Percentiles rank a stretch among this genome's conserved stretches.
Conservation (phyloP, 108 stramenopile species). For the Skeletonema marinoi region DNA sequence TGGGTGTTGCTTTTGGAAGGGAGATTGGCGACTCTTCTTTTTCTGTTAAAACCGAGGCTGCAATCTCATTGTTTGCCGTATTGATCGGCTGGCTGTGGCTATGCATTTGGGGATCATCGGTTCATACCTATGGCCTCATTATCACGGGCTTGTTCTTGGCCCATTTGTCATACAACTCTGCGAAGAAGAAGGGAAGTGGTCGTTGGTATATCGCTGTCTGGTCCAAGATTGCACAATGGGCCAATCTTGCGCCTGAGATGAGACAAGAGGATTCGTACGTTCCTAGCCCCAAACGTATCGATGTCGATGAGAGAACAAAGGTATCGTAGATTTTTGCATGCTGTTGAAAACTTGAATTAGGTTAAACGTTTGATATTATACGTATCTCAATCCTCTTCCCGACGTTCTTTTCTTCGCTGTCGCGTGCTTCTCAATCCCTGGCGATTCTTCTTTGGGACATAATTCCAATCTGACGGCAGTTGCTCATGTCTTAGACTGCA, state of each 20-base stretch:
- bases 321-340: neutral
- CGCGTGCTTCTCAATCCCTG: slow-evolving; percentile 28
- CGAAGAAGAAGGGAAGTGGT: slow-evolving; percentile 13
- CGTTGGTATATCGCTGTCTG: slow-evolving; percentile 37
- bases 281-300: neutral
- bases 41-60: slow-evolving; percentile 2
- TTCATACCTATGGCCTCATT: neutral
- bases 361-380: neutral
- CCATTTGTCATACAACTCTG: slow-evolving; percentile 8
- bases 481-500: slow-evolving; percentile 11
- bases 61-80: slow-evolving; percentile 3
- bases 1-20: slow-evolving; percentile 34
- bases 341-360: neutral
- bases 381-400: neutral
- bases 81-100: slow-evolving; percentile 26
- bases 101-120: slow-evolving; percentile 21
- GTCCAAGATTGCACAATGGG: slow-evolving; percentile 44
- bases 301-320: neutral
- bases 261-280: slow-evolving; percentile 46
- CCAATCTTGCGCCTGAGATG: slow-evolving; percentile 37
- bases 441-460: slow-evolving; percentile 33
- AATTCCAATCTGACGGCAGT: slow-evolving; percentile 16
- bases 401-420: slow-evolving; percentile 19
- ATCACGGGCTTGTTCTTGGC: slow-evolving; percentile 6
- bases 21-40: slow-evolving; percentile 26